These are phyloP conservation scores for Corylus americana DNA, from an alignment of 306 rosid genomes.

Conservation along the genomic window DNA sequence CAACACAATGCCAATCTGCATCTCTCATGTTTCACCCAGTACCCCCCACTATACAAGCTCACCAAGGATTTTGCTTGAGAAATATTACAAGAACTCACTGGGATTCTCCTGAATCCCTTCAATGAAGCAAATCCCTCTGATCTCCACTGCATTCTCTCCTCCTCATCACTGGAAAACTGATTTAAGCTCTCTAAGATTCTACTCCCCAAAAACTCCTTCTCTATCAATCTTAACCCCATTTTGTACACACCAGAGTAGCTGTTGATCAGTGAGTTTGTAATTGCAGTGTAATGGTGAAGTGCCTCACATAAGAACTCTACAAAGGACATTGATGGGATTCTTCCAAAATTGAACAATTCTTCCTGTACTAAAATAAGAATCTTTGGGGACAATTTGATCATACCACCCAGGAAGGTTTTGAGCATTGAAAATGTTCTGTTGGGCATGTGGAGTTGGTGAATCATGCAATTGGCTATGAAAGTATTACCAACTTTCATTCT, in stretches of 20 bases:
- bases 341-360: constrained; percentile 54
- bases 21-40: constrained; percentile 57
- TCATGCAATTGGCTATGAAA: constrained; percentile 53
- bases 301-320: constrained; percentile 76
- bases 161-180: constrained; percentile 52
- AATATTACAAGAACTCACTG: constrained; percentile 48
- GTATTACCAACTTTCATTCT: constrained; percentile 37
- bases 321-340: constrained; percentile 52
- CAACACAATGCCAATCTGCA: constrained; percentile 51
- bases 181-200: constrained; percentile 57
- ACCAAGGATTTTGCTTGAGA: constrained; percentile 67
- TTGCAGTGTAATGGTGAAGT: constrained; percentile 59
- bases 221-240: constrained; percentile 40
- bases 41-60: constrained; percentile 58
- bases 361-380: constrained; percentile 62
- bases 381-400: constrained; percentile 51
- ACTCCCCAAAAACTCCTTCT: constrained; percentile 51
- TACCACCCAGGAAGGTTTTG: constrained; percentile 42
- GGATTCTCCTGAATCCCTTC: constrained; percentile 46
- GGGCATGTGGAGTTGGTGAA: constrained; percentile 48
- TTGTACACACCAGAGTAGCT: constrained; percentile 34
- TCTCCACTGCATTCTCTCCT: constrained; percentile 41
- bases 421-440: constrained; percentile 42
- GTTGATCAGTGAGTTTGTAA: constrained; percentile 50
- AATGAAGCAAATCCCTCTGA: constrained; percentile 34